These are phyloP conservation scores for Clonostachys solani DNA, from an alignment of 2,329 filamentous ascomycete genomes.

Conservation along the genomic window DNA sequence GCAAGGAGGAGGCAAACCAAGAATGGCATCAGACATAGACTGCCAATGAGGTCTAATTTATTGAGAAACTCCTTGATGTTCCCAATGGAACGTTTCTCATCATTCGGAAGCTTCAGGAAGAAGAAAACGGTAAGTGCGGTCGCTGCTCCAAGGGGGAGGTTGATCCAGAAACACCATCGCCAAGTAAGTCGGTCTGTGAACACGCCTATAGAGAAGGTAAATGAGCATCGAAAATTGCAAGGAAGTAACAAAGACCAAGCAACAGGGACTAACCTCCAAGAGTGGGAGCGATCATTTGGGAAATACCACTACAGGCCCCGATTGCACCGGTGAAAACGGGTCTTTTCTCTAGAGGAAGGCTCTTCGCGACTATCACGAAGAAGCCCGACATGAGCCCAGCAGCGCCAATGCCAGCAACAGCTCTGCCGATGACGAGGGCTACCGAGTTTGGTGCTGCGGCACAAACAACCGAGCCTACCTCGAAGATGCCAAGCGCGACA, in stretches of 20 bases:
- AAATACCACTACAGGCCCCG: slow-evolving; percentile 29
- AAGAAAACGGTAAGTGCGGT: slow-evolving; percentile 17
- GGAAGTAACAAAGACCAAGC: slow-evolving; percentile 2
- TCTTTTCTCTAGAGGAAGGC: slow-evolving; percentile 10
- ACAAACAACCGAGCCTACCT: slow-evolving; percentile 5
- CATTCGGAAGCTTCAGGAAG: slow-evolving; percentile 1
- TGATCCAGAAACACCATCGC: slow-evolving; percentile 21
- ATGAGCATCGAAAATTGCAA: not conserved
- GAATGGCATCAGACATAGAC: slow-evolving; percentile 4
- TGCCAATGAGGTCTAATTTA: slow-evolving; percentile 15
- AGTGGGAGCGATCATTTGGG: slow-evolving; percentile 8
- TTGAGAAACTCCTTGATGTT: not conserved
- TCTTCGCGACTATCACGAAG: slow-evolving; percentile 2
- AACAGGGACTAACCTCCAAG: slow-evolving; percentile 9
- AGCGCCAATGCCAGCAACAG: slow-evolving; percentile 6
- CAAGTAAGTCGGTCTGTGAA: slow-evolving; percentile 11
- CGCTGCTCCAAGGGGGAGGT: slow-evolving; percentile 15
- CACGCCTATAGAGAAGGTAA: not conserved
- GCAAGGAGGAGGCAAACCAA: slow-evolving; percentile 33
- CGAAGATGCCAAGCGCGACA: slow-evolving; percentile 6
- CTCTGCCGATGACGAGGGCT: slow-evolving; percentile 9
- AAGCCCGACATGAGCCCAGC: slow-evolving; percentile 7
- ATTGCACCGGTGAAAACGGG: slow-evolving; percentile 30
- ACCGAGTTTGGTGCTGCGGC: slow-evolving; percentile 7
- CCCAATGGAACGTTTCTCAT: too few relatives aligned